Conservation (phyloP, 164 flowering plant genomes). For the Stephania japonica region DNA sequence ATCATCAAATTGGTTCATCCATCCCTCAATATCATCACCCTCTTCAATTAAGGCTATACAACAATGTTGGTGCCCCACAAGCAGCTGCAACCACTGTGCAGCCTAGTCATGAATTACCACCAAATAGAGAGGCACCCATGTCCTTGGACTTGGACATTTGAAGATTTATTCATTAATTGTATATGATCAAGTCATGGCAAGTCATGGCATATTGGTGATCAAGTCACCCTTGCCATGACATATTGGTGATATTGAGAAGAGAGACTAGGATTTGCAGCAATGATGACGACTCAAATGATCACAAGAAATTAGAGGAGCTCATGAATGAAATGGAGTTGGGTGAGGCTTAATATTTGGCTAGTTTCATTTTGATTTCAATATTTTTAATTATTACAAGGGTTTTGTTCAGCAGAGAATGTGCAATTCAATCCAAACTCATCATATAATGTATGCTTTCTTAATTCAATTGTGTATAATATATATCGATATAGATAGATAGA, state of each 20-base stretch:
- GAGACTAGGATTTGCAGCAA: not conserved
- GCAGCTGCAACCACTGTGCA: slow-evolving; percentile 1
- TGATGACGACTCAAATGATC: not conserved
- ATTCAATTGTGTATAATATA: slow-evolving; percentile 20
- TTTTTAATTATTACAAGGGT: not conserved
- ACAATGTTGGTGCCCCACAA: slow-evolving; percentile 13
- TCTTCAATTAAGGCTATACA: slow-evolving; percentile 24
- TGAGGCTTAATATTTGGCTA: not conserved
- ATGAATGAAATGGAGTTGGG: slow-evolving; percentile 5
- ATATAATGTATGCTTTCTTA: not conserved
- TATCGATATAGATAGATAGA: slow-evolving; percentile 8
- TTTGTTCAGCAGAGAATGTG: not conserved
- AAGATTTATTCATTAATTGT: not conserved
- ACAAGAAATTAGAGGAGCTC: not conserved
- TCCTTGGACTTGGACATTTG: slow-evolving; percentile 25
- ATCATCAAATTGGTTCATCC: not conserved
- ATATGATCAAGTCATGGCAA: no score
- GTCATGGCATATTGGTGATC: no score
- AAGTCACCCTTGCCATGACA: no score
- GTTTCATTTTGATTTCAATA: not conserved
- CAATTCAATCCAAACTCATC: not conserved
- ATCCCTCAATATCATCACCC: not conserved
- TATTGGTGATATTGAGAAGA: not conserved
- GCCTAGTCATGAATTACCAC: slow-evolving; percentile 9
- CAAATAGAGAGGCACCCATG: slow-evolving; percentile 32